phyloP scores from a whole-genome alignment of 768 basidiomycete genomes.

The Cyathus striatus region DNA sequence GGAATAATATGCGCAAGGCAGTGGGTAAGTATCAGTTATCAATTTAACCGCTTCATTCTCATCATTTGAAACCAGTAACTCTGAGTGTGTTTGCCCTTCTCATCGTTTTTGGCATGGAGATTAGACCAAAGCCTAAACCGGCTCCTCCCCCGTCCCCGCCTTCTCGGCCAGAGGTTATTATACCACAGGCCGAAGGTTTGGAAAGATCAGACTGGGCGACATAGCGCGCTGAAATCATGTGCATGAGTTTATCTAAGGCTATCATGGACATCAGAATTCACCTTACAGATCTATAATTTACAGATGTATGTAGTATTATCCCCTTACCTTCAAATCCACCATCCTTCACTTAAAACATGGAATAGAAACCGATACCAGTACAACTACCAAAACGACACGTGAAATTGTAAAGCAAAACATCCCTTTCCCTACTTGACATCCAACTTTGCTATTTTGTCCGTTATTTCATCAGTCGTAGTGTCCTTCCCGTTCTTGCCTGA shows the following conservation, averaged over 20 bases:
- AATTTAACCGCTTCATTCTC: background rate
- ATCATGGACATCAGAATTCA: background rate
- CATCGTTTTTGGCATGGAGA: conserved; percentile 67
- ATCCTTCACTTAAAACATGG: too few species aligned
- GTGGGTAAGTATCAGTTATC: conserved; percentile 51
- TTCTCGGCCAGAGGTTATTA: conserved; percentile 18
- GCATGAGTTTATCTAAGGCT: background rate
- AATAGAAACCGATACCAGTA: too few species aligned
- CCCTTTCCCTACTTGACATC: too few species aligned
- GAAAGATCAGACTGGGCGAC: conserved; percentile 27
- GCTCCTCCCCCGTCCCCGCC: conserved; percentile 18
- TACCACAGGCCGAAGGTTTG: conserved; percentile 24
- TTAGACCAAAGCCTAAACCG: conserved; percentile 40
- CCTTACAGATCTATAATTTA: background rate
- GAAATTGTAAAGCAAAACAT: too few species aligned
- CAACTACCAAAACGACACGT: too few species aligned
- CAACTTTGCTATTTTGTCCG: background rate
- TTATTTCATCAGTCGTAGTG: conserved; percentile 2
- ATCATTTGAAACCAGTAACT: conserved; percentile 37
- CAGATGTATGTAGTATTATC: too few species aligned
- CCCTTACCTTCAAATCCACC: too few species aligned
- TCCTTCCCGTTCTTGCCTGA: conserved; percentile 19
- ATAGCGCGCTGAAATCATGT: conserved; percentile 12
- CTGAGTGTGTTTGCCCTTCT: conserved; percentile 62
- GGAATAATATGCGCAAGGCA: conserved; percentile 84